These are phyloP conservation scores for Eucommia ulmoides DNA, from an alignment of 257 asterid genomes.

Conservation along the genomic window DNA sequence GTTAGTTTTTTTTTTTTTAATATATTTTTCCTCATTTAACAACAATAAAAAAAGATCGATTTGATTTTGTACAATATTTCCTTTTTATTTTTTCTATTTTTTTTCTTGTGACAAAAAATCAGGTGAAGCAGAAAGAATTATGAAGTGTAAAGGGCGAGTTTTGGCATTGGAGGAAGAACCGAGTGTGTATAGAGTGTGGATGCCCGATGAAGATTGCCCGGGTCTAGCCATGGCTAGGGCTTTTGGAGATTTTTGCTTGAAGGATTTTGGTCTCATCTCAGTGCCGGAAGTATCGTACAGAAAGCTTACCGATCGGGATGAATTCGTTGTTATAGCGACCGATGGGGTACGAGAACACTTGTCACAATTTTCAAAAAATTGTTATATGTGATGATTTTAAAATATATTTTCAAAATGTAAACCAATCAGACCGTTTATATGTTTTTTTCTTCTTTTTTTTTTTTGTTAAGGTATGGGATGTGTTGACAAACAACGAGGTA, in stretches of 20 bases:
- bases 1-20: slow-evolving; percentile 27
- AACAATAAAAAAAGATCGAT: not conserved
- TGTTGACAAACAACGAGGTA: slow-evolving; percentile 55
- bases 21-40: not conserved
- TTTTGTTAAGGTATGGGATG: slow-evolving; percentile 63
- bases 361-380: not conserved
- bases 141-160: slow-evolving; percentile 51
- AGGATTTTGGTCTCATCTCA: slow-evolving; percentile 69
- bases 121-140: slow-evolving; percentile 60
- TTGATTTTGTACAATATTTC: not conserved
- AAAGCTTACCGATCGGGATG: slow-evolving; percentile 50
- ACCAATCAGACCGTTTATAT: not conserved
- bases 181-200: slow-evolving; percentile 63
- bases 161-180: slow-evolving; percentile 82
- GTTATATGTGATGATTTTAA: not conserved
- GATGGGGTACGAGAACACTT: slow-evolving; percentile 55
- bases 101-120: not conserved
- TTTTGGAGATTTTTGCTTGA: slow-evolving; percentile 81
- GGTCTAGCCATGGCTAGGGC: slow-evolving; percentile 95
- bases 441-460: not conserved
- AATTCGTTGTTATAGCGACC: slow-evolving; percentile 72
- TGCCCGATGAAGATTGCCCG: slow-evolving; percentile 87
- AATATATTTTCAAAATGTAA: not conserved
- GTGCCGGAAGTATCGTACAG: slow-evolving; percentile 53
- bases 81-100: too few species aligned